These are phyloP conservation scores for Glaciozyma antarctica DNA, from an alignment of 768 basidiomycete genomes.

Conservation along the genomic window DNA sequence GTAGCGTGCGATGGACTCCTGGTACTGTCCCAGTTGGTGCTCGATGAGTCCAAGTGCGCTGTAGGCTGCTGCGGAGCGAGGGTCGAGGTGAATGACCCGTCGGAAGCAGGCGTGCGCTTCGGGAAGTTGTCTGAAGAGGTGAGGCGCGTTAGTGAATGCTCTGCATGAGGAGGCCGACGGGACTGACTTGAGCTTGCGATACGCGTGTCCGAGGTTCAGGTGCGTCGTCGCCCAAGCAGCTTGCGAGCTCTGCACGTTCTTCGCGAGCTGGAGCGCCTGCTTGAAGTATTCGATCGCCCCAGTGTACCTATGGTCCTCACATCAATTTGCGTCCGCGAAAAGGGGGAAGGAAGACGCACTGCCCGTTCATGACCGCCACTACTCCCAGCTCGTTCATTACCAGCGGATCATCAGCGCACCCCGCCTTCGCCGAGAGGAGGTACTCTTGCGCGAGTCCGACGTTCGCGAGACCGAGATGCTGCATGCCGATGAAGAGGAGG, in stretches of 20 bases:
- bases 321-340: conserved; percentile 35
- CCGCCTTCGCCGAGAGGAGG: conserved; percentile 61
- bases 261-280: conserved; percentile 66
- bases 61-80: conserved; percentile 69
- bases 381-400: conserved; percentile 87
- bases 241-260: conserved; percentile 74
- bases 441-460: conserved; percentile 75
- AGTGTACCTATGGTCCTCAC: conserved; percentile 51
- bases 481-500: conserved; percentile 93
- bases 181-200: conserved; percentile 49
- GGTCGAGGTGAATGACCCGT: conserved; percentile 74
- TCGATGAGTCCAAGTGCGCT: conserved; percentile 82
- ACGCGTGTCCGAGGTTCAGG: conserved; percentile 83
- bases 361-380: conserved; percentile 69
- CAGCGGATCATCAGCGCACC: conserved; percentile 81
- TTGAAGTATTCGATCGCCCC: conserved; percentile 62
- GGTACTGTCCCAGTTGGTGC: conserved; percentile 61
- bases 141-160: conserved; percentile 28
- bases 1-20: conserved; percentile 77
- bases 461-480: conserved; percentile 84
- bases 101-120: conserved; percentile 66
- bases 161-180: not conserved
- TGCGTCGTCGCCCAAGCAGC: conserved; percentile 81
- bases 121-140: conserved; percentile 46
- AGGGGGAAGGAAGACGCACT: not conserved